Conservation (phyloP, 176 grass and related monocot genomes). For the Aegilops tauschii region DNA sequence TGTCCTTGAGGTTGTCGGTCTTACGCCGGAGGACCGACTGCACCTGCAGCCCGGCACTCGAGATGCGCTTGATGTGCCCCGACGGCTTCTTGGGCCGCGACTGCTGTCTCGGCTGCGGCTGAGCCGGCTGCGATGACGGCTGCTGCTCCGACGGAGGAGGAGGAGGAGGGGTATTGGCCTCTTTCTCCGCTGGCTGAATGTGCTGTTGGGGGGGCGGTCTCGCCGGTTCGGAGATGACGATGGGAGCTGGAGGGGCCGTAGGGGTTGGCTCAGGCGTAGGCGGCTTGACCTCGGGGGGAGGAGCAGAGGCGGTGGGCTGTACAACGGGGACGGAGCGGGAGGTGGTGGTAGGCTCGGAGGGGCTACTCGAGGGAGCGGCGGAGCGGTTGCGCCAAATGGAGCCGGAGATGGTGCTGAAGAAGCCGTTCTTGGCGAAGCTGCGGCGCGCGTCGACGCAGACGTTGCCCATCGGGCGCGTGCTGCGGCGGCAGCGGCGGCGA, state of each 20-base stretch:
- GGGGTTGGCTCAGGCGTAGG: not conserved
- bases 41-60: constrained; percentile 52
- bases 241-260: constrained; percentile 22
- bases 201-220: not conserved
- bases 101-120: constrained; percentile 16
- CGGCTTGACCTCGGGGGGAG: not conserved
- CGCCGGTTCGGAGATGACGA: constrained; percentile 42
- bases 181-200: not conserved
- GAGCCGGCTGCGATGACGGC: not conserved
- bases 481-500: not conserved
- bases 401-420: constrained; percentile 34
- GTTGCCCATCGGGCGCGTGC: constrained; percentile 51
- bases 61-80: constrained; percentile 53
- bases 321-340: constrained; percentile 42
- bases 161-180: not conserved
- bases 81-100: constrained; percentile 21
- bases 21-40: constrained; percentile 53
- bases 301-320: constrained; percentile 20
- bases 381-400: constrained; percentile 26
- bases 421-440: constrained; percentile 41
- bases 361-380: not conserved
- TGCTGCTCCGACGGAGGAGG: not conserved
- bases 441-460: constrained; percentile 36
- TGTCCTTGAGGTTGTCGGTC: constrained; percentile 52
- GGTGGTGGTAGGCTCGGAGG: constrained; percentile 34